Conservation (phyloP, 495 filamentous ascomycete genomes). For the Podospora anserina region DNA sequence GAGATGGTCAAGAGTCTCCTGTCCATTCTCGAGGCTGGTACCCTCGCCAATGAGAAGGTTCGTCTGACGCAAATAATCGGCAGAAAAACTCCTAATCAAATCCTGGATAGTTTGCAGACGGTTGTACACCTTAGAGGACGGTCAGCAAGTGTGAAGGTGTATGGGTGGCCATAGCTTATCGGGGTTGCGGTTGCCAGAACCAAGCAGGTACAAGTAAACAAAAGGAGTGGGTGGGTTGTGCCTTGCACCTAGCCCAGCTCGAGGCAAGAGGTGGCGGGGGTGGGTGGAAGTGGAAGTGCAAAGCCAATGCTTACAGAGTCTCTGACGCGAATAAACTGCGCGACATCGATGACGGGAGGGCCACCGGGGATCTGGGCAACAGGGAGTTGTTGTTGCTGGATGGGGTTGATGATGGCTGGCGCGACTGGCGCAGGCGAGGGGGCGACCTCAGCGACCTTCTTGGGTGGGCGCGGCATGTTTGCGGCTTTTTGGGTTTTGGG, state of each 20-base stretch:
- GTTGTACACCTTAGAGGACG: constrained; percentile 59
- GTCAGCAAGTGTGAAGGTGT: constrained; percentile 26
- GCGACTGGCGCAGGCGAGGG: constrained; percentile 20
- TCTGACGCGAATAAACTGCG: constrained; percentile 49
- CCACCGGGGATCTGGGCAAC: constrained; percentile 19
- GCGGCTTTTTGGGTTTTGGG: constrained; percentile 18
- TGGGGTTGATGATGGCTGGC: constrained; percentile 4
- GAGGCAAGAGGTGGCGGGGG: too few species aligned
- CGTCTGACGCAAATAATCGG: constrained; percentile 78
- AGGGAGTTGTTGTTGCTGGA: constrained; percentile 15
- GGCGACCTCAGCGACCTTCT: constrained; percentile 40
- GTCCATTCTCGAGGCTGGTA: constrained; percentile 45
- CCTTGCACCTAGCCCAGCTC: neutral
- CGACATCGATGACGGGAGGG: constrained; percentile 43
- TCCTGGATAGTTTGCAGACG: constrained; percentile 69
- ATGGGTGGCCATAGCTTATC: neutral
- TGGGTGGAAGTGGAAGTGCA: constrained; percentile 14
- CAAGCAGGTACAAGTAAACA: constrained; percentile 1
- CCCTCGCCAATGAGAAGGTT: constrained; percentile 70
- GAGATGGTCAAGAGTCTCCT: constrained; percentile 48
- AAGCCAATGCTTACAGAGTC: constrained; percentile 44
- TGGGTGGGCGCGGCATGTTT: constrained; percentile 38
- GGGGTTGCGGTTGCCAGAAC: neutral
- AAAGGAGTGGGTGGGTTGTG: neutral
- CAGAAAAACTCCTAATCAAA: constrained; percentile 67